These are phyloP conservation scores for Scedosporium apiospermum DNA, from an alignment of 2,329 filamentous ascomycete species.

Conservation along the genomic window DNA sequence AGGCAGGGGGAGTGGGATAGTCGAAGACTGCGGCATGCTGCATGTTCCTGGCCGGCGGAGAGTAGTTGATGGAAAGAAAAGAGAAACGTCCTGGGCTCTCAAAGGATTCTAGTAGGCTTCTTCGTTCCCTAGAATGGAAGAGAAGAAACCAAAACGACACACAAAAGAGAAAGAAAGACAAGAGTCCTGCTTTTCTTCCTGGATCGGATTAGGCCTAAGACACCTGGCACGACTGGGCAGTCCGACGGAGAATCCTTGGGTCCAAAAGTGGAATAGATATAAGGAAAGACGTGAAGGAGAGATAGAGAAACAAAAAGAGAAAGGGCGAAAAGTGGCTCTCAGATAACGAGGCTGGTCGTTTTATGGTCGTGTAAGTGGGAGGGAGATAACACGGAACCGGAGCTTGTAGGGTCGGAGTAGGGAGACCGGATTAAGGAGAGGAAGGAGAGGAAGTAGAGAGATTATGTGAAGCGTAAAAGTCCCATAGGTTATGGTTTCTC, in stretches of 20 bases:
- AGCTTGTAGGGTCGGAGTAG: not conserved
- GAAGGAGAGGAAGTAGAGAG: constrained; percentile 1
- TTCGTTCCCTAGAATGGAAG: constrained; percentile 1
- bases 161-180: constrained; percentile 9
- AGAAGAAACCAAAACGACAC: constrained; percentile 8
- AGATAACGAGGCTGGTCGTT: not conserved
- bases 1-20: constrained; percentile 49
- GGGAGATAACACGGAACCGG: not conserved
- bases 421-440: not conserved
- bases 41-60: constrained; percentile 33
- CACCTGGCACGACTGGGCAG: not conserved
- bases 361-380: constrained; percentile 2
- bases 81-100: constrained; percentile 9
- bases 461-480: not conserved
- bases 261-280: not conserved
- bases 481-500: not conserved
- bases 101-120: constrained; percentile 12
- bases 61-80: not conserved
- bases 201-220: not conserved
- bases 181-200: constrained; percentile 5
- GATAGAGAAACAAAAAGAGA: not conserved
- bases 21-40: constrained; percentile 48
- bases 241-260: not conserved
- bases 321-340: not conserved
- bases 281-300: not conserved